phyloP scores from a whole-genome alignment of 179 eudicot genomes.

The Silene vulgaris region DNA sequence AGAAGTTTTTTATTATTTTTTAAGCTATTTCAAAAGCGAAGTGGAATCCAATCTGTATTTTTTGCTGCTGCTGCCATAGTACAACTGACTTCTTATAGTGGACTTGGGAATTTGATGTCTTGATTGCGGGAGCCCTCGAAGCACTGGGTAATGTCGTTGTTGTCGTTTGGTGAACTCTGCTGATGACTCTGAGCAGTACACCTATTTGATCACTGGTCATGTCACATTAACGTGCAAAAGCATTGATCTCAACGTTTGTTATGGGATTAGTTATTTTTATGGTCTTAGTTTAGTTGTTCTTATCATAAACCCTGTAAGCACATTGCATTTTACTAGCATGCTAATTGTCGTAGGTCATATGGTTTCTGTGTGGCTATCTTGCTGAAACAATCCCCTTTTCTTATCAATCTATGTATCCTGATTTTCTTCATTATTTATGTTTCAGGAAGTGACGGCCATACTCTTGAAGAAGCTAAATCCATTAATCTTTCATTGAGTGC shows the following conservation, averaged over 20 bases:
- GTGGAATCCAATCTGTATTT: no score
- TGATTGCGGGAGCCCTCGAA: no score
- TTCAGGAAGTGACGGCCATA: slow-evolving; percentile 91
- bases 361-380: slow-evolving; percentile 10
- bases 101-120: background rate
- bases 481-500: slow-evolving; percentile 92
- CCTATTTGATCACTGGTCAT: background rate
- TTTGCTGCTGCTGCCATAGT: background rate
- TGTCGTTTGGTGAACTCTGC: background rate
- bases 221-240: no score
- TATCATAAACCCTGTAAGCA: no score
- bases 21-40: background rate
- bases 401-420: background rate
- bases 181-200: background rate
- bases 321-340: no score
- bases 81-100: background rate
- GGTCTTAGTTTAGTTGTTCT: no score
- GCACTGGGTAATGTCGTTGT: no score
- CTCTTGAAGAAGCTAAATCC: slow-evolving; percentile 94
- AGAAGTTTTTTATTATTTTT: background rate
- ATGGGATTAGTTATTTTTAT: no score
- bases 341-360: no score
- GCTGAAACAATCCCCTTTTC: background rate
- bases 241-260: no score
- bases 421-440: slow-evolving; percentile 12